phyloP scores from a whole-genome alignment of 1,284 basidiomycete genomes.

The Apiotrichum brassicae region DNA sequence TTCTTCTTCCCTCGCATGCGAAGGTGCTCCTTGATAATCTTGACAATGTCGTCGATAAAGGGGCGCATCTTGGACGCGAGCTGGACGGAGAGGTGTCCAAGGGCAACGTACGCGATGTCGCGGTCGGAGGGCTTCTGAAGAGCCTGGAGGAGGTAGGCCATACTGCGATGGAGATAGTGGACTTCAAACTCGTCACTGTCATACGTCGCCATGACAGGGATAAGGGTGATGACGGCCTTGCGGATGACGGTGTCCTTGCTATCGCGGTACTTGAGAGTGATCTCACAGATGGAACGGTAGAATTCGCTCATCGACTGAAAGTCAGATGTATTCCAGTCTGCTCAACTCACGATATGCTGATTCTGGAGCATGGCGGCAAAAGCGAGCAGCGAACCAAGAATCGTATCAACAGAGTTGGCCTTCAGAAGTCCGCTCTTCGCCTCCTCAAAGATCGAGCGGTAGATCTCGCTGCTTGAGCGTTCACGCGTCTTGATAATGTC shows the following conservation, averaged over 20 bases:
- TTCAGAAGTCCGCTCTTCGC: constrained; percentile 80
- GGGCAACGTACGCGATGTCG: constrained; percentile 89
- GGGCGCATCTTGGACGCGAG: constrained; percentile 93
- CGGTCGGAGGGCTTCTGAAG: constrained; percentile 85
- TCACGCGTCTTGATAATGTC: constrained; percentile 66
- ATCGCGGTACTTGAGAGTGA: constrained; percentile 81
- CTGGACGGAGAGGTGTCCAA: constrained; percentile 88
- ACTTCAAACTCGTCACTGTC: constrained; percentile 85
- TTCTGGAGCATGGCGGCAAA: constrained; percentile 87
- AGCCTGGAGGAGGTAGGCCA: constrained; percentile 81
- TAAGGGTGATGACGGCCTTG: constrained; percentile 87
- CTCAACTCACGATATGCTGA: constrained; percentile 72
- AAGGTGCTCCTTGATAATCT: constrained; percentile 80
- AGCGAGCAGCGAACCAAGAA: constrained; percentile 88
- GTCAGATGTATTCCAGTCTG: too few species aligned
- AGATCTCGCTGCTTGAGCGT: constrained; percentile 50
- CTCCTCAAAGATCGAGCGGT: constrained; percentile 77
- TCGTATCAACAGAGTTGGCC: constrained; percentile 64
- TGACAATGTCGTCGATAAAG: constrained; percentile 88
- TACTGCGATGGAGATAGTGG: constrained; percentile 81
- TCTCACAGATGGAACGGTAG: constrained; percentile 82
- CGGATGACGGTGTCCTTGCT: constrained; percentile 80
- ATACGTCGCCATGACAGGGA: constrained; percentile 89
- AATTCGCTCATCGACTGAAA: constrained; percentile 85
- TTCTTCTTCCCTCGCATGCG: constrained; percentile 85